Percentiles rank a stretch among this genome's conserved stretches.
Conservation (phyloP, 2,329 filamentous ascomycete genomes). For the Sporothrix globosa region DNA sequence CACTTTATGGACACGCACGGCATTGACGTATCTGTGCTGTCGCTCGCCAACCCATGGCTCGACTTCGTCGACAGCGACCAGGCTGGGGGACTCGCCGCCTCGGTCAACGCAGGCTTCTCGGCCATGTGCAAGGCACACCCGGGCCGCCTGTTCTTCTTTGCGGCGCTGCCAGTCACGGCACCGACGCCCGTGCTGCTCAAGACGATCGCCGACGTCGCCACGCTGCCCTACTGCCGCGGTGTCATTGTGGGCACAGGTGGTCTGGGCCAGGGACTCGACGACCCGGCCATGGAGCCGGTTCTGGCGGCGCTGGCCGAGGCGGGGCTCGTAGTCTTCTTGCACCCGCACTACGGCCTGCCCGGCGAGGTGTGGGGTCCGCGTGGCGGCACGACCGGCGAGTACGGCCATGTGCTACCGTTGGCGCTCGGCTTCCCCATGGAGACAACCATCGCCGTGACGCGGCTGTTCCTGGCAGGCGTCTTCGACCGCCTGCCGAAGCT, state of each 20-base stretch:
- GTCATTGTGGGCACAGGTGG: constrained; percentile 87
- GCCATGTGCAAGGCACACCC: constrained; percentile 67
- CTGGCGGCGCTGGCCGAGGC: constrained; percentile 69
- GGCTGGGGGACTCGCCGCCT: constrained; percentile 64
- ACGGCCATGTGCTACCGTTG: constrained; percentile 84
- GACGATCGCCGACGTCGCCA: constrained; percentile 65
- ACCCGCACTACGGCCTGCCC: constrained; percentile 90
- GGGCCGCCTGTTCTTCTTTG: constrained; percentile 80
- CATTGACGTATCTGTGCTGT: constrained; percentile 83
- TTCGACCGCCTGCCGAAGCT: constrained; percentile 75
- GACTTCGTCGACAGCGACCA: constrained; percentile 72
- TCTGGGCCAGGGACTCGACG: constrained; percentile 78
- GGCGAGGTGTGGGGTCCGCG: constrained; percentile 76
- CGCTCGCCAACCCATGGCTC: constrained; percentile 90
- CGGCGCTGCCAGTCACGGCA: constrained; percentile 75
- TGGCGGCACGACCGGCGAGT: constrained; percentile 56
- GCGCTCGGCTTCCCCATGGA: constrained; percentile 89
- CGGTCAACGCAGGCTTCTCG: constrained; percentile 79
- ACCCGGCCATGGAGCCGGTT: constrained; percentile 71
- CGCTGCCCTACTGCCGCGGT: constrained; percentile 72
- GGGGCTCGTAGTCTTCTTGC: constrained; percentile 73
- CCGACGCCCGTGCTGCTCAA: constrained; percentile 62
- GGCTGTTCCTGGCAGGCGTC: constrained; percentile 85
- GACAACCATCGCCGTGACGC: constrained; percentile 84
- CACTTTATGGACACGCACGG: constrained; percentile 84